Conservation (phyloP, 805 yeast genomes). For the Hermanozyma aechmeae region DNA sequence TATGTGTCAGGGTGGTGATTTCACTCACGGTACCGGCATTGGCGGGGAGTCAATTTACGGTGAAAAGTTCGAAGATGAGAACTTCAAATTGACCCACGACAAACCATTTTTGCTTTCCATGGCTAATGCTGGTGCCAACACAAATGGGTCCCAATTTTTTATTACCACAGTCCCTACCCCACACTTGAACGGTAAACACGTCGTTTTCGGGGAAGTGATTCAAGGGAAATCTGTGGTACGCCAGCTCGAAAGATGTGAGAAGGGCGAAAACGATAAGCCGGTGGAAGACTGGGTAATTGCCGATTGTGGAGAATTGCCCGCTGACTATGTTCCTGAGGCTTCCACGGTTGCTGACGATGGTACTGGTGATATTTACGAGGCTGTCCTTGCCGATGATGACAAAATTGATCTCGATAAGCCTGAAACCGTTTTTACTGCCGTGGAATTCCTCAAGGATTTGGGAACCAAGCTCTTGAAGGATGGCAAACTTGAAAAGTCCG, state of each 20-base stretch:
- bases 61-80: conserved; percentile 35
- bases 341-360: conserved; percentile 53
- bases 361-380: conserved; percentile 79
- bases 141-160: neutral
- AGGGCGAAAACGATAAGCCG: conserved; percentile 66
- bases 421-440: conserved; percentile 60
- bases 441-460: conserved; percentile 56
- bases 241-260: conserved; percentile 61
- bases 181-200: conserved; percentile 1
- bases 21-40: conserved; percentile 33
- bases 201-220: conserved; percentile 82
- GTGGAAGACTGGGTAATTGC: conserved; percentile 56
- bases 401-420: conserved; percentile 49
- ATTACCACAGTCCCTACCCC: neutral
- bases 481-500: conserved; percentile 48
- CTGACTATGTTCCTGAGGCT: conserved; percentile 44
- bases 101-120: neutral
- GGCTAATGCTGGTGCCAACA: conserved; percentile 1
- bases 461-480: conserved; percentile 72
- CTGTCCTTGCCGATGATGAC: conserved; percentile 64
- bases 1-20: conserved; percentile 83
- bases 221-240: conserved; percentile 75
- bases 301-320: conserved; percentile 71
- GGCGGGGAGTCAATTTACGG: conserved; percentile 32
- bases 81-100: conserved; percentile 8